Percentiles rank a stretch among this genome's conserved stretches.
Evolutionary conservation across 371 early-diverging fungal genomes (phyloP).

Genomic region (Lichtheimia ornata): DNA sequence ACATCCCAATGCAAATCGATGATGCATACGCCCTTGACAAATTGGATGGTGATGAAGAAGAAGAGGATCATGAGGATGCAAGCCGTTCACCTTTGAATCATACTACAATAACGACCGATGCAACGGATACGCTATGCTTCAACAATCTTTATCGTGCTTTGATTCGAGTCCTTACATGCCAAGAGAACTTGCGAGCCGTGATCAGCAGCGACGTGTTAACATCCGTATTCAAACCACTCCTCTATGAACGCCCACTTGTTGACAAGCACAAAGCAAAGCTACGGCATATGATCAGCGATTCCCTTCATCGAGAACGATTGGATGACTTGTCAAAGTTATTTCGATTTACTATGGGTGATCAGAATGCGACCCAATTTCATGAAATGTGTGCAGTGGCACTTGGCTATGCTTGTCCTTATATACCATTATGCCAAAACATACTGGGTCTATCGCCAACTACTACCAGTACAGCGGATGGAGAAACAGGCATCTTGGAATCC

Average conservation of each 20-base stretch:
- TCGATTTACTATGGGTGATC: slow-evolving; percentile 25
- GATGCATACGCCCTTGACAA: neutral
- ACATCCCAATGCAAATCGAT: neutral
- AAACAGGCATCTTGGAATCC: slow-evolving; percentile 10
- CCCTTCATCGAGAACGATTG: slow-evolving; percentile 16
- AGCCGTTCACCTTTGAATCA: too few species aligned
- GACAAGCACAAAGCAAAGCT: neutral
- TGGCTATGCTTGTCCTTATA: slow-evolving; percentile 20
- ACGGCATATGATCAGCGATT: slow-evolving; percentile 11
- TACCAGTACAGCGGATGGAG: neutral
- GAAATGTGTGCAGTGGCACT: slow-evolving; percentile 36
- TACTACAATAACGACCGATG: neutral
- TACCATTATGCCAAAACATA: neutral
- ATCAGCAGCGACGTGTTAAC: slow-evolving; percentile 24
- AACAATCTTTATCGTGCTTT: slow-evolving; percentile 13
- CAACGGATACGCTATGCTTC: neutral
- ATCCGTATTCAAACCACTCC: slow-evolving; percentile 16
- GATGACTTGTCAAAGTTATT: slow-evolving; percentile 21
- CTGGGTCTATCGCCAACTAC: slow-evolving; percentile 19
- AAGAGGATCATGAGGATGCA: too few species aligned
- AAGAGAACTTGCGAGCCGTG: slow-evolving; percentile 23
- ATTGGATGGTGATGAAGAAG: too few species aligned
- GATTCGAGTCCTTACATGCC: slow-evolving; percentile 17
- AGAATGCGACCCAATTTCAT: slow-evolving; percentile 27
- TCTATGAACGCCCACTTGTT: neutral